Evolutionary conservation across 805 yeast species (phyloP), one percentile per base, ranked within the genome.

Genomic region (Starmerella potacharoeniae): DNA sequence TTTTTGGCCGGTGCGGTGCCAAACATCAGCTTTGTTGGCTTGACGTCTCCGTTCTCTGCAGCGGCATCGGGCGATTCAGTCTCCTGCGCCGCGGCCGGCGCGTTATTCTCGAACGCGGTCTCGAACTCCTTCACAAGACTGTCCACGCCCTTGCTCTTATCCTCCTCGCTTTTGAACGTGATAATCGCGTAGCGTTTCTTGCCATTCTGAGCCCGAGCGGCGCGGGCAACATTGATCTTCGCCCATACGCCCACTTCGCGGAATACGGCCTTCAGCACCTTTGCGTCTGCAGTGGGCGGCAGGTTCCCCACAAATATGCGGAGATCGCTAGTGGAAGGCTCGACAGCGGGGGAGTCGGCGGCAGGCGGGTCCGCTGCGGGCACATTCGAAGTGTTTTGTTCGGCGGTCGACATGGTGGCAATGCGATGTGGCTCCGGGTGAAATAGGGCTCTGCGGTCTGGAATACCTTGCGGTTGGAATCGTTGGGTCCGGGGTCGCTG

Each of bases 111-210:
- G 22, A 8, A 2, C 29, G 28, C 41, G 31, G 3, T 30, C 17
- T 37, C 42, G 39, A 33, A 40, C 45, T 41, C 30, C 48, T 54
- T 34, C 3, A 29, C 17, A n/a, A 54, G 36, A 34, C 47, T 30
- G n/a, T 50, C 52, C 37, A 49, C 36, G 14, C 54, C 57, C 11
- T 45, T 28, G 31, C 3, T 28, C 37, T 31, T 45, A 14, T 50
- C 54, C 37, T 46, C 48, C 48, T 33, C 40, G 37, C 43, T 37
- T 13, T 39, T 34, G 10, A 49, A 41, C 5, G 44, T 29, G 13
- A 54, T 42, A 47, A 50, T 44, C 9, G 49, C 36, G 22, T 45
- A 29, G 43, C 57, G 53, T n/a, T 22, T 6, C n/a, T 16, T 16
- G 13, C 51, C 34, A 16, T 6, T 17, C 10, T 8, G 42, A 6